Percentiles rank a stretch among this genome's conserved stretches.
These are phyloP conservation scores for Eragrostis tef DNA, from an alignment of 202 grass and related monocot species.

Conservation along the genomic window DNA sequence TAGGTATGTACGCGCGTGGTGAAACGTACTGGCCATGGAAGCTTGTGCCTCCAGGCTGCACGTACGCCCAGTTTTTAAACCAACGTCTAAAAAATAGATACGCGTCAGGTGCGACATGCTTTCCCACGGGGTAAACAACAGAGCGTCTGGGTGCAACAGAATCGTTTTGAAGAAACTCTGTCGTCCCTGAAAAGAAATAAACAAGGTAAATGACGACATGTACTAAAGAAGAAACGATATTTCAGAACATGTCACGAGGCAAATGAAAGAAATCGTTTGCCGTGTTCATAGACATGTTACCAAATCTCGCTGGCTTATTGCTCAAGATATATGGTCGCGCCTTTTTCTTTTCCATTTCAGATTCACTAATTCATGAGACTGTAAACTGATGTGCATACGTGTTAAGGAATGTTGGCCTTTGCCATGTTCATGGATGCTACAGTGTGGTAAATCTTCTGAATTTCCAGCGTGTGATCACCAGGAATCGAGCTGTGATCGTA, in stretches of 20 bases:
- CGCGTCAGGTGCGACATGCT: slow-evolving; percentile 26
- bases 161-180: neutral
- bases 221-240: neutral
- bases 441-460: neutral
- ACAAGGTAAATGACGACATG: neutral
- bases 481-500: neutral
- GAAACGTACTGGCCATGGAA: slow-evolving; percentile 48
- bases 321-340: too few relatives aligned
- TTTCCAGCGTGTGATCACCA: neutral
- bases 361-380: too few relatives aligned
- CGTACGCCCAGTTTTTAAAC: slow-evolving; percentile 40
- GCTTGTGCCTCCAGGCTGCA: slow-evolving; percentile 42
- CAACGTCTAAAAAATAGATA: too few relatives aligned
- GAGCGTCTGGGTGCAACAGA: neutral
- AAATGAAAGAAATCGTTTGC: neutral
- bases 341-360: neutral
- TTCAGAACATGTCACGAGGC: neutral
- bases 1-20: neutral
- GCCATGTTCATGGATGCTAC: too few relatives aligned
- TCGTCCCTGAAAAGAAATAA: neutral
- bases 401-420: too few relatives aligned
- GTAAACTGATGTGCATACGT: too few relatives aligned
- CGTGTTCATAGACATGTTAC: neutral
- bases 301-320: neutral
- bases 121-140: too few relatives aligned